Evolutionary conservation across 2,329 filamentous ascomycete genomes (phyloP).

Genomic region (Dactylellina drechsleri): DNA sequence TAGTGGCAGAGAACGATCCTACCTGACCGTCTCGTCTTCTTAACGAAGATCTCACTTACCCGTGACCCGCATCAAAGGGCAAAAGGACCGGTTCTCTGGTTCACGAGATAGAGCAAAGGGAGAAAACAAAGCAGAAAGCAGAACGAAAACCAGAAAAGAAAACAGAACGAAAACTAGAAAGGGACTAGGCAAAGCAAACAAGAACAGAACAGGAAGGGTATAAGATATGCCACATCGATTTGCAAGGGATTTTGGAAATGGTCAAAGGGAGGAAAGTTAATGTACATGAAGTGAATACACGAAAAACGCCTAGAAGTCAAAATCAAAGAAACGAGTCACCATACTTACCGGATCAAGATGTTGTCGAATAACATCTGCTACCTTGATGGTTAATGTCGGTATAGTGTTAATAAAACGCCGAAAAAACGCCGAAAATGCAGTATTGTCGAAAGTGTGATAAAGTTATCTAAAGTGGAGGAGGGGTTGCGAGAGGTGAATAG

Average conservation of each 20-base stretch:
- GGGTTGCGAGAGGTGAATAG: neutral
- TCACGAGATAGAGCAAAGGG: neutral
- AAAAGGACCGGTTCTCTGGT: slow-evolving; percentile 2
- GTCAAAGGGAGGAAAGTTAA: neutral
- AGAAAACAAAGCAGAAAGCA: slow-evolving; percentile 3
- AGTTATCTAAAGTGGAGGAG: neutral
- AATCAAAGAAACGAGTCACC: slow-evolving; percentile 18
- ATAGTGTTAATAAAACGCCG: slow-evolving; percentile 14
- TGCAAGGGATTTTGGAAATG: neutral
- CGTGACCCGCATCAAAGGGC: slow-evolving; percentile 10
- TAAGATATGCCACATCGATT: neutral
- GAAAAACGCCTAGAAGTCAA: neutral
- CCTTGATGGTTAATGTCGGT: slow-evolving; percentile 6
- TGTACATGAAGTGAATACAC: slow-evolving; percentile 6
- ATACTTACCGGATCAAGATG: slow-evolving; percentile 43
- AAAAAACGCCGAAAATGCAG: slow-evolving; percentile 40
- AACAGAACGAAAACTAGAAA: neutral
- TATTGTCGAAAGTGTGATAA: slow-evolving; percentile 16
- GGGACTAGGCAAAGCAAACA: neutral
- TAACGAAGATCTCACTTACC: slow-evolving; percentile 33
- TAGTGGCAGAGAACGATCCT: slow-evolving; percentile 5
- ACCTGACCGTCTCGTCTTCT: slow-evolving; percentile 18
- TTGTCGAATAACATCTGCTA: slow-evolving; percentile 7
- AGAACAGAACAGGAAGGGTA: neutral
- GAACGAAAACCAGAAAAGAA: neutral